These are phyloP conservation scores for Wickerhamomyces silvicola DNA, from an alignment of 805 yeast genomes.

Conservation along the genomic window DNA sequence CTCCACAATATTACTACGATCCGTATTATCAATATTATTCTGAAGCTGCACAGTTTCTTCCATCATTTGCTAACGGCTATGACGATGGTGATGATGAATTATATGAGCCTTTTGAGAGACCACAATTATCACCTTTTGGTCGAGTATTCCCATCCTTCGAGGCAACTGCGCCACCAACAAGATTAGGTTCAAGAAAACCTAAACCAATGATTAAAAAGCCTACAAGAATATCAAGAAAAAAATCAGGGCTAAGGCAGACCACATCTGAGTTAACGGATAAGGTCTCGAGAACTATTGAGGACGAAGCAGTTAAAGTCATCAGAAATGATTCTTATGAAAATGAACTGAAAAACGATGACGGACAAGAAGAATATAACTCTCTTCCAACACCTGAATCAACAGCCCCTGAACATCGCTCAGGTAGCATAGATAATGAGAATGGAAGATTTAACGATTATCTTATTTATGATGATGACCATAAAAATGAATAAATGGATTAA, in stretches of 20 bases:
- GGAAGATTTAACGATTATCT: no score
- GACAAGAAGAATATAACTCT: slow-evolving; percentile 11
- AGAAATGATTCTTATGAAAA: background rate
- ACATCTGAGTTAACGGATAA: background rate
- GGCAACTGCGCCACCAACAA: slow-evolving; percentile 22
- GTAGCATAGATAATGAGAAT: no score
- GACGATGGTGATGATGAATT: slow-evolving; percentile 11
- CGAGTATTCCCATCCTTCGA: slow-evolving; percentile 22
- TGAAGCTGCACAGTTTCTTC: slow-evolving; percentile 2
- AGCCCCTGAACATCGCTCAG: no score
- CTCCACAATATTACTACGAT: background rate
- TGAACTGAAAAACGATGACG: background rate
- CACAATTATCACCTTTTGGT: slow-evolving; percentile 16
- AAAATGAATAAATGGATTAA: no score
- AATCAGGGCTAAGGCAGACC: background rate
- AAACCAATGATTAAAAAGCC: slow-evolving; percentile 7
- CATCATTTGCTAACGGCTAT: slow-evolving; percentile 1
- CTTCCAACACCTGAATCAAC: slow-evolving; percentile 24
- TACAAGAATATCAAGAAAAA: slow-evolving; percentile 4
- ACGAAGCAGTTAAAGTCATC: background rate
- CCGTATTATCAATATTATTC: slow-evolving; percentile 3
- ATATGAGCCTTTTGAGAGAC: slow-evolving; percentile 6
- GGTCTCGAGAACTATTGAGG: no score
- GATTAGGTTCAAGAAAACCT: background rate
- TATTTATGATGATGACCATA: no score